These are phyloP conservation scores for Aspergillus arachidicola DNA, from an alignment of 2,329 filamentous ascomycete genomes.

Conservation along the genomic window DNA sequence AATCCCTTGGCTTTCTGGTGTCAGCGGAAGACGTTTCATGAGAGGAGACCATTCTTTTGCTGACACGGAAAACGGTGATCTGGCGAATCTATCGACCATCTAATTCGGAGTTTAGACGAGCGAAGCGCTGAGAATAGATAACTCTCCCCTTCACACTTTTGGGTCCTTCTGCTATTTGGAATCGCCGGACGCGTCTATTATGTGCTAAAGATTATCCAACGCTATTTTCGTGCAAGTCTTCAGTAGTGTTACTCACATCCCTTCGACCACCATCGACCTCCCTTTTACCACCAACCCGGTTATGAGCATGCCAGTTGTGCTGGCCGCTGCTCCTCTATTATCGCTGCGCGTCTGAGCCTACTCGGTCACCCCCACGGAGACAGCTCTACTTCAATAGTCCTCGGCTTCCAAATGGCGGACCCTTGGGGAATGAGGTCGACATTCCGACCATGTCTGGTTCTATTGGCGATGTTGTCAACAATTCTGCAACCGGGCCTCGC, in stretches of 20 bases:
- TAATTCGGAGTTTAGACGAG: background rate
- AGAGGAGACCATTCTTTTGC: background rate
- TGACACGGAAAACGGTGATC: background rate
- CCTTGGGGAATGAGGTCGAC: conserved; percentile 14
- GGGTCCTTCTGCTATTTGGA: background rate
- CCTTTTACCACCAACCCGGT: conserved; percentile 11
- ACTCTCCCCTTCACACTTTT: conserved; percentile 1
- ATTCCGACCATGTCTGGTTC: conserved; percentile 18
- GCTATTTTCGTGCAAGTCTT: background rate
- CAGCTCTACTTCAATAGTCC: conserved; percentile 7
- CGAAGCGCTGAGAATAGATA: background rate
- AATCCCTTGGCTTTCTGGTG: conserved; percentile 4
- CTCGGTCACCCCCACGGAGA: conserved; percentile 25
- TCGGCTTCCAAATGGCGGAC: conserved; percentile 24
- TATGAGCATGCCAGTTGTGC: conserved; percentile 30
- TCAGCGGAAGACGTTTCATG: background rate
- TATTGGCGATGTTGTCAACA: conserved; percentile 25
- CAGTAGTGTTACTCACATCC: background rate
- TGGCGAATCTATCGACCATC: background rate
- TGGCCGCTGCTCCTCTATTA: conserved; percentile 19
- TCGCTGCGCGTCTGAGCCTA: conserved; percentile 26
- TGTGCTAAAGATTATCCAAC: conserved; percentile 1
- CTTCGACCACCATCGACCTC: conserved; percentile 12
- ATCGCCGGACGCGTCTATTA: background rate
- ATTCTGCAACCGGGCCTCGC: conserved; percentile 26